A percentile compares a stretch with the other conserved stretches of the same genome.
Evolutionary conservation across 495 filamentous ascomycete species (phyloP).

Genomic region (Aspergillus panamensis): DNA sequence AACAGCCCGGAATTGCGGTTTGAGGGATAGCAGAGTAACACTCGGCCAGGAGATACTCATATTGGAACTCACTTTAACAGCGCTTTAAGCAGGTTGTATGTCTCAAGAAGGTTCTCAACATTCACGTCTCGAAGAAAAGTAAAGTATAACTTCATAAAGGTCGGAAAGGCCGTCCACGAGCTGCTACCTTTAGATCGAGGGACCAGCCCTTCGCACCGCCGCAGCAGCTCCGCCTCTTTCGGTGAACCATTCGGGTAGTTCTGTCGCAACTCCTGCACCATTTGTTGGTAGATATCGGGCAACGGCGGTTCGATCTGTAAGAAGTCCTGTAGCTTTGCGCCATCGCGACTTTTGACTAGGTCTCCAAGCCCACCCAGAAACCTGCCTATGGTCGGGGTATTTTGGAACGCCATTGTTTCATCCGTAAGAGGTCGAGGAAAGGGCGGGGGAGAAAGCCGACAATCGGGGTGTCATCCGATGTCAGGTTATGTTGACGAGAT

Average conservation of each 20-base stretch:
- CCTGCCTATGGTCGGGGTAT: conserved; percentile 48
- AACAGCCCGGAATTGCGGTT: neutral
- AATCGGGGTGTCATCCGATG: neutral
- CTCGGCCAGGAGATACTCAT: neutral
- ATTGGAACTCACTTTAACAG: conserved; percentile 60
- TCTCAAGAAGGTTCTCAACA: conserved; percentile 66
- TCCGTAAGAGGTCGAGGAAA: conserved; percentile 1
- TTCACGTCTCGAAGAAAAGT: conserved; percentile 75
- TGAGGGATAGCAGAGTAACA: neutral
- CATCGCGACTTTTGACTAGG: conserved; percentile 54
- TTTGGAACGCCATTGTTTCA: conserved; percentile 28
- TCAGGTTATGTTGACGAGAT: neutral
- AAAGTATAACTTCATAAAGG: conserved; percentile 76
- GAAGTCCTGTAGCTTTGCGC: conserved; percentile 51
- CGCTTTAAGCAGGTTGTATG: conserved; percentile 68
- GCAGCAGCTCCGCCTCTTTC: conserved; percentile 53
- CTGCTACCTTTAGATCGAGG: conserved; percentile 57
- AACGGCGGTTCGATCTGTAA: conserved; percentile 64
- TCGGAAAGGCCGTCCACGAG: conserved; percentile 69
- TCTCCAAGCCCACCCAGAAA: conserved; percentile 54
- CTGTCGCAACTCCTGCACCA: conserved; percentile 61
- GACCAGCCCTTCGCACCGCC: conserved; percentile 54
- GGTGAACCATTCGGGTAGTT: conserved; percentile 49
- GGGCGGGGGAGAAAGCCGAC: neutral
- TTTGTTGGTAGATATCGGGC: conserved; percentile 60